Base-by-base conservation (phyloP, 2,329 filamentous ascomycete species). In the Fusarium multiceps region DNA sequence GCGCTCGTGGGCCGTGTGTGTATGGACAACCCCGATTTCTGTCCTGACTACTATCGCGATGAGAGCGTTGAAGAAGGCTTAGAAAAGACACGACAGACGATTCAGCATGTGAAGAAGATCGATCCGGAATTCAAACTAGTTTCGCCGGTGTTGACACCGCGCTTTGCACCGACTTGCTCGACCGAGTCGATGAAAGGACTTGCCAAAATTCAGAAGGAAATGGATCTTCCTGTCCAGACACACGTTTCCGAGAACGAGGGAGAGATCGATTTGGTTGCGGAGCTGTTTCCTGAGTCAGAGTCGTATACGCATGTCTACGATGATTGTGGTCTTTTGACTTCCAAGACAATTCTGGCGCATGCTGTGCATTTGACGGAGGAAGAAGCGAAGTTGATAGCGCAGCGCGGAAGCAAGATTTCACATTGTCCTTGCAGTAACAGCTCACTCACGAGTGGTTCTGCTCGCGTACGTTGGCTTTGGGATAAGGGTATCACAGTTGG, bases 1-100 rank as follows among this genome's bases (percentile, higher is more conserved):
- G 96, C 96, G 9, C 92, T 98, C 70, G 88, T 99, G 42, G 96
- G 96, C 32, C 87, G 96, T 42, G 93, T 97, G n/a, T 98, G 94
- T 83, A 98, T 99, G 96, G 93, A 98, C 78, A 86, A 87, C 30
- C 78, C 79, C 0, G 78, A 81, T 1, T 80, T 92, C 7, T 90
- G 89, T 40, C 94, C 94, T 0, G 85, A 87, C 2, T 92, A 91
- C 82, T 98, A 98, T 82, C 86, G 89, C 23, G 96, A 99, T 78
- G 87, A 87, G 60, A 89, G 87, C 18, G 80, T 89, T 0, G 86
- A 87, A 4, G 82, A 85, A 25, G 86, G 89, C 0, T 58, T 93
- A 0, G 72, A 78, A 3, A 85, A 85, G 40, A 92, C 91, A 0
- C 78, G 81, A 28, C 83, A 83, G 13, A 88, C 85, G 21, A 89